Percentiles rank a stretch among this genome's conserved stretches.
These are phyloP conservation scores for Anthracocystis panici-leucophaei DNA, from an alignment of 1,284 basidiomycete species.

Conservation along the genomic window DNA sequence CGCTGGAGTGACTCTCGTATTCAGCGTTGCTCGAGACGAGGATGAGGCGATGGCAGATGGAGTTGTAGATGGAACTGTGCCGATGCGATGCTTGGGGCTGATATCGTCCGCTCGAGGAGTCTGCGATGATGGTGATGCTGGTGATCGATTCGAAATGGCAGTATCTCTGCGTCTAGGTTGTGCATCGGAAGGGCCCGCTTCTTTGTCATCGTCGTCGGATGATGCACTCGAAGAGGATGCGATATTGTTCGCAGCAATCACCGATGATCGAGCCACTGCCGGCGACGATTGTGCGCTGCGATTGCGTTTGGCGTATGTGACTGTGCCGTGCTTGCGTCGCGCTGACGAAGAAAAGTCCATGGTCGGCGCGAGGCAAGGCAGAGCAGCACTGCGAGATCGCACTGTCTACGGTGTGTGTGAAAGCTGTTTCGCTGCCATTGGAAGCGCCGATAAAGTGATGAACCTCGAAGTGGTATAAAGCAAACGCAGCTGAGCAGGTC, in stretches of 20 bases:
- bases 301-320: slow-evolving; percentile 40
- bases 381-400: not conserved
- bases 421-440: not conserved
- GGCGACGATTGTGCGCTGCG: slow-evolving; percentile 25
- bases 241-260: not conserved
- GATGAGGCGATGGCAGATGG: not conserved
- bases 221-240: slow-evolving; percentile 19
- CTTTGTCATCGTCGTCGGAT: slow-evolving; percentile 37
- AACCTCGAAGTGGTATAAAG: not conserved
- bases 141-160: not conserved
- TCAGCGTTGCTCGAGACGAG: slow-evolving; percentile 9
- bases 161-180: slow-evolving; percentile 3
- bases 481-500: not conserved
- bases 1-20: slow-evolving; percentile 8
- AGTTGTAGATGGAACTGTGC: slow-evolving; percentile 3
- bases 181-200: slow-evolving; percentile 9
- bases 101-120: not conserved
- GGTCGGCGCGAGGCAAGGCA: slow-evolving; percentile 2
- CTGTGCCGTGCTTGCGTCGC: slow-evolving; percentile 27
- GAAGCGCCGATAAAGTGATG: not conserved
- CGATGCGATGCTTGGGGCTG: slow-evolving; percentile 8
- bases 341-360: slow-evolving; percentile 29
- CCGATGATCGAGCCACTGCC: slow-evolving; percentile 7
- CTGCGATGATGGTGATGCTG: slow-evolving; percentile 14
- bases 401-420: not conserved